Evolutionary conservation across 2,329 filamentous ascomycete species (phyloP), one percentile per base, ranked within the genome.

Genomic region (Whalleya microplaca): DNA sequence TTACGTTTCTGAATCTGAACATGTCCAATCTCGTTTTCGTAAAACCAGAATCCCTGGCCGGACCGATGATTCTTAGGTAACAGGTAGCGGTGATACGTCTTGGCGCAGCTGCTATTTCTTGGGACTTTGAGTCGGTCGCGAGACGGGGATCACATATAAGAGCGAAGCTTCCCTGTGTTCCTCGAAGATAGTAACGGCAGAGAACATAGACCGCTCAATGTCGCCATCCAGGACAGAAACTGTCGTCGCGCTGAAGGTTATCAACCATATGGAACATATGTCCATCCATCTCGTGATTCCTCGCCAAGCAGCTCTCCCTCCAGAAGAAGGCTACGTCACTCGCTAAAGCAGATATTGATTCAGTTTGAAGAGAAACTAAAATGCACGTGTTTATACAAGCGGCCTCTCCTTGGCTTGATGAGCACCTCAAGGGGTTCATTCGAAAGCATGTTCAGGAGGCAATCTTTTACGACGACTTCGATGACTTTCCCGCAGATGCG

Each of bases 371-470:
- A 18, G 8, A 20, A 40, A 48, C n/a, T 5, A 55, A 55, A 50
- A 69, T 71, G 67, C 59, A 71, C 45, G 69, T 59, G 12, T 71
- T 62, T 44, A 60, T 71, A 10, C 57, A 67, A 21, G 56, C 56
- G 5, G 59, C 69, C 2, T 53, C 53, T 18, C 58, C 63, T 14
- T 76, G 73, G 73, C 62, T 75, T 3, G 62, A 73, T 41, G 56
- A 65, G 10, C 69, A 73, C 41, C 56, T 76, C 48, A 64, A 67
- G 53, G 52, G 61, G 3, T 73, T 64, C 41, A 67, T 75, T 47
- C 61, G 51, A 4, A 53, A 53, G 1, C 69, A 74, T 21, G 64
- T 71, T 0, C 69, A 68, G 0, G 64, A 69, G 5, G 64, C 65
- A 3, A 55, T 66, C 41, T 75, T 69, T 37, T 45, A 72, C 44